Evolutionary conservation across 2,329 filamentous ascomycete genomes (phyloP).

Genomic region (Sphaerulina musiva): DNA sequence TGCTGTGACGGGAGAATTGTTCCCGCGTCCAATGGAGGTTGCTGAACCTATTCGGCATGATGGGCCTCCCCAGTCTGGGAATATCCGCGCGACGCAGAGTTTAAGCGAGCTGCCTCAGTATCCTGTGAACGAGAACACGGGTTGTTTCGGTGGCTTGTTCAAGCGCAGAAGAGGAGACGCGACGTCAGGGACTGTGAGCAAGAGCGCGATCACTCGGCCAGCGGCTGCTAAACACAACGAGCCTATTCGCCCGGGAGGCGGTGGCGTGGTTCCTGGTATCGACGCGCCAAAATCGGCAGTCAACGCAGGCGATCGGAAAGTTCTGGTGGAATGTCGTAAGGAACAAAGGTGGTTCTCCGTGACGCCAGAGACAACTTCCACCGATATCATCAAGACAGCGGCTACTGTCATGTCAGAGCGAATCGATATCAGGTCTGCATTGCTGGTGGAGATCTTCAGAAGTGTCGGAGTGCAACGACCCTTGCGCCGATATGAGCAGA

Average conservation of each 20-base stretch:
- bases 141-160: slow-evolving; percentile 33
- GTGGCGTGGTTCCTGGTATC: slow-evolving; percentile 48
- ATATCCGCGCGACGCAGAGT: slow-evolving; percentile 32
- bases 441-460: slow-evolving; percentile 71
- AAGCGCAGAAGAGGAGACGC: slow-evolving; percentile 29
- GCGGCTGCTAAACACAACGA: slow-evolving; percentile 12
- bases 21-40: slow-evolving; percentile 25
- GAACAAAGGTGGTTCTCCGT: slow-evolving; percentile 65
- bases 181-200: slow-evolving; percentile 13
- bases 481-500: slow-evolving; percentile 74
- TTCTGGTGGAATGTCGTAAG: slow-evolving; percentile 66
- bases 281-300: slow-evolving; percentile 76
- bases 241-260: slow-evolving; percentile 36
- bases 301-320: slow-evolving; percentile 70
- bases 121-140: slow-evolving; percentile 19
- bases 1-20: slow-evolving; percentile 26
- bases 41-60: slow-evolving; percentile 17
- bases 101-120: slow-evolving; percentile 21
- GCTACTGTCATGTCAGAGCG: slow-evolving; percentile 56
- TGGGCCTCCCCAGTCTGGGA: slow-evolving; percentile 28
- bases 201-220: slow-evolving; percentile 17
- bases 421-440: slow-evolving; percentile 58
- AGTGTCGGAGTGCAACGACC: slow-evolving; percentile 73
- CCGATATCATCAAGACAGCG: slow-evolving; percentile 65
- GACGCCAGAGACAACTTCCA: slow-evolving; percentile 64